Conservation (phyloP, 176 grass and related monocot species). For the Secale cereale region DNA sequence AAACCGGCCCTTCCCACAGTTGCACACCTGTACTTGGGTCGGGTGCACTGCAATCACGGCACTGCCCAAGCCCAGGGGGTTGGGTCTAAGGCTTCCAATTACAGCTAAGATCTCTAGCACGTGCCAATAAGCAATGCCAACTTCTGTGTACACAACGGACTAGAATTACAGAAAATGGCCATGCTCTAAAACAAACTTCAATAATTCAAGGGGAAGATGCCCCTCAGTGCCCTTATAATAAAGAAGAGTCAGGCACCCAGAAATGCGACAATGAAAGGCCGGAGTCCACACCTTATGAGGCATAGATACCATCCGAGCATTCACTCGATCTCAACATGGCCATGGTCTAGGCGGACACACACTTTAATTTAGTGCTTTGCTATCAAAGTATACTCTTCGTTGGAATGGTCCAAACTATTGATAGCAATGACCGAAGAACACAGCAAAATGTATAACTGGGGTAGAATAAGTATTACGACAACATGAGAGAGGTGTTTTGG, state of each 20-base stretch:
- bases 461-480: not conserved
- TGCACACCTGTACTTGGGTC: not conserved
- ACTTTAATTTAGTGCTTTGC: not conserved
- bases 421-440: not conserved
- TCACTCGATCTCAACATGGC: not conserved
- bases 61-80: not conserved
- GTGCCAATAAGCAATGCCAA: not conserved
- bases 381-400: not conserved
- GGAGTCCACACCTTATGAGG: not conserved
- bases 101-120: not conserved
- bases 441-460: not conserved
- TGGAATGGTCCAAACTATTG: not conserved
- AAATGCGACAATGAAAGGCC: not conserved
- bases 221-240: not conserved
- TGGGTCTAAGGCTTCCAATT: not conserved
- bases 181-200: not conserved
- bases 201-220: not conserved
- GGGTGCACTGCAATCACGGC: not conserved
- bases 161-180: not conserved
- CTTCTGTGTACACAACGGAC: not conserved
- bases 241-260: not conserved
- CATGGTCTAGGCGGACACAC: constrained; percentile 13
- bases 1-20: not conserved
- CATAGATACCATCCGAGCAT: not conserved
- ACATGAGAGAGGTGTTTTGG: too few species aligned